Conservation (phyloP, 352 stramenopile species). For the Poterioochromonas sp. region DNA sequence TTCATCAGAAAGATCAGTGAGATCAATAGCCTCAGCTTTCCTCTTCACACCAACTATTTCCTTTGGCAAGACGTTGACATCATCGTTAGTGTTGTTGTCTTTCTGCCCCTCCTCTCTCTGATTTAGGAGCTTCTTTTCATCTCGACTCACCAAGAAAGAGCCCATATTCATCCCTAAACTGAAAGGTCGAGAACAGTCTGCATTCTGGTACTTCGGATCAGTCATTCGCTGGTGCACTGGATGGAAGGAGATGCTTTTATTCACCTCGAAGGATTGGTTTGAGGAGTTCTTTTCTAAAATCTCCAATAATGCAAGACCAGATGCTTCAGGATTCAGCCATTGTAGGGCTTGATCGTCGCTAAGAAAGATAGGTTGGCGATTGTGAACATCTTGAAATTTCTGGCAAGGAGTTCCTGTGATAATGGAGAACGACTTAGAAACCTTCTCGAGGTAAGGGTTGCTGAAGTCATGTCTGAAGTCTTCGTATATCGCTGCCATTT, state of each 20-base stretch:
- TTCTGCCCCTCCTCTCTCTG: too few species aligned
- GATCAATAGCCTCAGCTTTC: too few species aligned
- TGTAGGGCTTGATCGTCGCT: not conserved
- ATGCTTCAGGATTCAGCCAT: not conserved
- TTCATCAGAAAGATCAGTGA: too few species aligned
- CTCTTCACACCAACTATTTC: too few species aligned
- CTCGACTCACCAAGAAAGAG: not conserved
- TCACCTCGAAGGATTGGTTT: not conserved
- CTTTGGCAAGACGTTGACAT: too few species aligned
- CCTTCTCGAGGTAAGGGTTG: not conserved
- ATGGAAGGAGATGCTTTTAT: not conserved
- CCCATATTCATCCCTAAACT: not conserved
- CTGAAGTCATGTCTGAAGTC: not conserved
- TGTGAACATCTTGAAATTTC: not conserved
- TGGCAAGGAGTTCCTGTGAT: not conserved
- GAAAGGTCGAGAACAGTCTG: not conserved
- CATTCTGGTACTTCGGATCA: not conserved
- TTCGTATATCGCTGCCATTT: constrained; percentile 18
- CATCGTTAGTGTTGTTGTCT: too few species aligned
- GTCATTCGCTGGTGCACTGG: constrained; percentile 4
- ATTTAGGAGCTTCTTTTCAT: too few species aligned
- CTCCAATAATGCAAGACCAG: not conserved
- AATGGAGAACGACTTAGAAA: constrained; percentile 4
- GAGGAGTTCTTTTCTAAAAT: not conserved
- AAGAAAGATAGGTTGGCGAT: constrained; percentile 16